A percentile compares a stretch with the other conserved stretches of the same genome.
Conservation (phyloP, 805 yeast species). For the Alloascoidea africana region DNA sequence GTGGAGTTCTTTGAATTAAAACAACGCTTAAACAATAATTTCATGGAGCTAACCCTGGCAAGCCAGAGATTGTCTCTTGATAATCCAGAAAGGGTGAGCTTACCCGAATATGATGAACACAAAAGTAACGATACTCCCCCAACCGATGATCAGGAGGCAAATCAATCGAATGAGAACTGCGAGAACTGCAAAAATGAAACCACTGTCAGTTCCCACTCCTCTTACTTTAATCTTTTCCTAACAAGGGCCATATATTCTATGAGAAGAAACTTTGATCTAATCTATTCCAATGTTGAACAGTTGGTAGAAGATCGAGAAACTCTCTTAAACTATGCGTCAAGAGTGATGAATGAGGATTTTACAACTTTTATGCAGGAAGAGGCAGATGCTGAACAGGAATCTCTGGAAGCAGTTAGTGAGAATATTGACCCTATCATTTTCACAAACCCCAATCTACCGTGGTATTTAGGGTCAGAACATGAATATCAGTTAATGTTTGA, state of each 20-base stretch:
- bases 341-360: conserved; percentile 64
- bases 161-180: too few species aligned
- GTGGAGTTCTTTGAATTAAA: conserved; percentile 57
- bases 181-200: neutral
- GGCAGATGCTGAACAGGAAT: conserved; percentile 12
- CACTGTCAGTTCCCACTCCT: neutral
- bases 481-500: too few species aligned
- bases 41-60: conserved; percentile 43
- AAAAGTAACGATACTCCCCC: too few species aligned
- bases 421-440: too few species aligned
- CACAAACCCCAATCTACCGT: too few species aligned
- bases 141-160: too few species aligned
- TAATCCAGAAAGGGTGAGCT: too few species aligned
- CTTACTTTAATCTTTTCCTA: neutral
- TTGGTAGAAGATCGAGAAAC: conserved; percentile 59
- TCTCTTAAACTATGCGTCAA: conserved; percentile 54
- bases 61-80: conserved; percentile 53
- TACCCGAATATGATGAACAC: too few species aligned
- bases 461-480: too few species aligned
- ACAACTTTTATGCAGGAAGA: neutral
- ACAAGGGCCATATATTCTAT: neutral
- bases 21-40: conserved; percentile 47
- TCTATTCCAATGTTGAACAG: conserved; percentile 29
- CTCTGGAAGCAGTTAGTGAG: too few species aligned
- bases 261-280: neutral